Evolutionary conservation across 441 rosid genomes (phyloP).

Genomic region (Populus trichocarpa): DNA sequence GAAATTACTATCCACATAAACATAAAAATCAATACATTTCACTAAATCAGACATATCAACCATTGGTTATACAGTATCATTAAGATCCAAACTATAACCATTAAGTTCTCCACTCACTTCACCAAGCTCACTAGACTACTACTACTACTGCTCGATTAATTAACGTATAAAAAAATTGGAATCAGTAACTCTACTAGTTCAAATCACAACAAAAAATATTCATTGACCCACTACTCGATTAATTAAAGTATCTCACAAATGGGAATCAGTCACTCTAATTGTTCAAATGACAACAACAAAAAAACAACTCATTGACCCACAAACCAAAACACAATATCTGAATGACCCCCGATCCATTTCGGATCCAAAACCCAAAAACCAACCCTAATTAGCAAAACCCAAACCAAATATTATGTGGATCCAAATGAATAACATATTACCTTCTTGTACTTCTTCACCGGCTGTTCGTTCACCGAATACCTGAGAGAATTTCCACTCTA

Average conservation of each 20-base stretch:
- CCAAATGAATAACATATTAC: slow-evolving; percentile 35
- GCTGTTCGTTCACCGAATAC: slow-evolving; percentile 64
- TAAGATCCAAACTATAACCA: slow-evolving; percentile 22
- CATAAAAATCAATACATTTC: not conserved
- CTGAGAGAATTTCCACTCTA: slow-evolving; percentile 71
- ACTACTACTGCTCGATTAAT: not conserved
- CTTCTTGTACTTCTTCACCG: slow-evolving; percentile 65
- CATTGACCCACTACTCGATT: no score
- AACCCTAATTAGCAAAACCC: slow-evolving; percentile 3
- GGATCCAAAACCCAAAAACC: slow-evolving; percentile 36
- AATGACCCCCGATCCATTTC: slow-evolving; percentile 32
- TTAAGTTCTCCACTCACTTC: slow-evolving; percentile 10
- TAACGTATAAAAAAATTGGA: not conserved
- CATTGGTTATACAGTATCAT: not conserved
- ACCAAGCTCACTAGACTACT: not conserved
- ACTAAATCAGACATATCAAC: not conserved
- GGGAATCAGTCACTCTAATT: no score
- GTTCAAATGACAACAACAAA: no score
- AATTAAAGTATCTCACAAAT: no score
- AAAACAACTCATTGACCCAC: slow-evolving; percentile 20
- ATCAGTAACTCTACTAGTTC: not conserved
- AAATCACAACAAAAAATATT: not conserved
- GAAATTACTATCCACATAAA: not conserved
- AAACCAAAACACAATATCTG: slow-evolving; percentile 23
- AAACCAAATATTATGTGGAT: slow-evolving; percentile 29